Percentiles rank a stretch among this genome's conserved stretches.
These are phyloP conservation scores for Priceomyces haplophilus DNA, from an alignment of 805 yeast species.

Conservation along the genomic window DNA sequence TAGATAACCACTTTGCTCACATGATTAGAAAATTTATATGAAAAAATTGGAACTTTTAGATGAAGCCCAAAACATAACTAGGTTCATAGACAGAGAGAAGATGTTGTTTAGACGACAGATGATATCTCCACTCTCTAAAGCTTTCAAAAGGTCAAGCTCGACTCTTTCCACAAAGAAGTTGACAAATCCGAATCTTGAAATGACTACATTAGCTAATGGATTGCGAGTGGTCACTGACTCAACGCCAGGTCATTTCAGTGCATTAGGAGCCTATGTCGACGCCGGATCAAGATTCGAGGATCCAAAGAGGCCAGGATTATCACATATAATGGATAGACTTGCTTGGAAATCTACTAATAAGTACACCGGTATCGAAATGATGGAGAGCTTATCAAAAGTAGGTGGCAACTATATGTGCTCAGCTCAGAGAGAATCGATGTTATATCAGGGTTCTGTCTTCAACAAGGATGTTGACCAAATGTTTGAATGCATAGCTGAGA, in stretches of 20 bases:
- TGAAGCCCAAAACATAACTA: too few relatives aligned
- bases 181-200: conserved; percentile 19
- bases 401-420: conserved; percentile 96
- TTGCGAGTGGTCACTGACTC: conserved; percentile 79
- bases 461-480: conserved; percentile 77
- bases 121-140: background rate
- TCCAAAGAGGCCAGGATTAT: conserved; percentile 57
- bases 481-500: conserved; percentile 73
- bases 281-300: conserved; percentile 89
- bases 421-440: conserved; percentile 84
- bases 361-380: conserved; percentile 63
- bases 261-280: conserved; percentile 82
- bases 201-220: conserved; percentile 63
- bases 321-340: conserved; percentile 81
- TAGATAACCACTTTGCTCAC: background rate
- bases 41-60: background rate
- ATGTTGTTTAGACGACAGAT: background rate
- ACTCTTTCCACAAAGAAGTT: conserved; percentile 6
- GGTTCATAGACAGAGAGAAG: background rate
- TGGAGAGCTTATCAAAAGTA: conserved; percentile 66
- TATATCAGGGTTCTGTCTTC: conserved; percentile 94
- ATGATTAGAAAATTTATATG: background rate
- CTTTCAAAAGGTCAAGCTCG: conserved; percentile 1
- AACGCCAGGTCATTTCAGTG: conserved; percentile 86
- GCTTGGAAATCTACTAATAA: conserved; percentile 74